Percentiles rank a stretch among this genome's conserved stretches.
Evolutionary conservation across 371 early-diverging fungal species (phyloP).

Genomic region (Capillidium heterosporum): DNA sequence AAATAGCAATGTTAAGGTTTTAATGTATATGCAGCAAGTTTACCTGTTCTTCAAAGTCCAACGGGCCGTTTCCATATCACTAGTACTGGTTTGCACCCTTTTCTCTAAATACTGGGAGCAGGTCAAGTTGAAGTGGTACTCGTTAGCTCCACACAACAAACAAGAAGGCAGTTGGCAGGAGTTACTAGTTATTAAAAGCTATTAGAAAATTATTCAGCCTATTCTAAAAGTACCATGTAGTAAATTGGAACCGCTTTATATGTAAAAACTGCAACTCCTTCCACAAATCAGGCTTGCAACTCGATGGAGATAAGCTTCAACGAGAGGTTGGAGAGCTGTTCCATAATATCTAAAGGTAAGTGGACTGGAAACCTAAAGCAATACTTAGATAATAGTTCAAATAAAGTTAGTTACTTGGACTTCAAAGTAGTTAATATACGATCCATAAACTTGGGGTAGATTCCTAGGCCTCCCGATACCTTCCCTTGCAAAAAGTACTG

Average conservation of each 20-base stretch:
- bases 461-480: not conserved
- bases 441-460: not conserved
- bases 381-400: not conserved
- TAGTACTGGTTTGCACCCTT: constrained; percentile 11
- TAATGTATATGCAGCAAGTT: not conserved
- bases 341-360: constrained; percentile 1
- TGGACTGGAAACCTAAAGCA: not conserved
- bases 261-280: constrained; percentile 44
- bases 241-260: constrained; percentile 28
- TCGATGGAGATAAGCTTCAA: constrained; percentile 28
- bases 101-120: constrained; percentile 28
- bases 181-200: constrained; percentile 1
- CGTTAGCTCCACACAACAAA: constrained; percentile 32
- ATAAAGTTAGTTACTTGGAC: not conserved
- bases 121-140: constrained; percentile 22
- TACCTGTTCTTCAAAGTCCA: constrained; percentile 31
- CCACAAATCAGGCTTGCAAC: constrained; percentile 36
- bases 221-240: constrained; percentile 23
- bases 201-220: not conserved
- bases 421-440: not conserved
- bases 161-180: constrained; percentile 23
- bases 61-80: constrained; percentile 17
- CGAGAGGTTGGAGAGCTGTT: constrained; percentile 16
- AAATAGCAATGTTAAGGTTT: not conserved
- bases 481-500: constrained; percentile 1